phyloP scores from a whole-genome alignment of 2,329 filamentous ascomycete genomes.

The Aspergillus ustus region DNA sequence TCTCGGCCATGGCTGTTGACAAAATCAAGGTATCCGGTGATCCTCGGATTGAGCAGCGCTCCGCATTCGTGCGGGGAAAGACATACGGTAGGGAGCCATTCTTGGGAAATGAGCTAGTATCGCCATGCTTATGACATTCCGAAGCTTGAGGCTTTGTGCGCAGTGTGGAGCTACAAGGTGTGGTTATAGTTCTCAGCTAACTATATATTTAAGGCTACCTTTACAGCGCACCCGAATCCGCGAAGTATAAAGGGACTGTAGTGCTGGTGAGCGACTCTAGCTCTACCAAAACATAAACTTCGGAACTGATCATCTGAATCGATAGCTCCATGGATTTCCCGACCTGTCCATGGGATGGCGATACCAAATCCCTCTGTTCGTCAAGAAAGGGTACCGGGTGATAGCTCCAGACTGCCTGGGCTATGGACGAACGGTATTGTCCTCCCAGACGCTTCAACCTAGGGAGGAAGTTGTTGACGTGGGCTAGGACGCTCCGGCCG shows the following conservation, averaged over 20 bases:
- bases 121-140: not conserved
- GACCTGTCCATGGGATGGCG: slow-evolving; percentile 87
- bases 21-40: slow-evolving; percentile 69
- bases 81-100: slow-evolving; percentile 62
- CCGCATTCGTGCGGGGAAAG: slow-evolving; percentile 67
- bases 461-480: slow-evolving; percentile 38
- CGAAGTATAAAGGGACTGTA: slow-evolving; percentile 55
- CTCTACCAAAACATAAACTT: not conserved
- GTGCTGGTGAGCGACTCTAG: slow-evolving; percentile 52
- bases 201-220: slow-evolving; percentile 53
- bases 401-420: slow-evolving; percentile 86
- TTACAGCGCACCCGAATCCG: slow-evolving; percentile 52
- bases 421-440: slow-evolving; percentile 72
- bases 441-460: not conserved
- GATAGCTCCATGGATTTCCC: slow-evolving; percentile 76
- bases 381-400: slow-evolving; percentile 74
- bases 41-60: slow-evolving; percentile 67
- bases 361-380: slow-evolving; percentile 79
- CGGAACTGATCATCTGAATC: not conserved
- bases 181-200: not conserved
- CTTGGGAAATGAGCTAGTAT: not conserved
- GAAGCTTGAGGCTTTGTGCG: not conserved
- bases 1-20: slow-evolving; percentile 56
- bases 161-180: not conserved
- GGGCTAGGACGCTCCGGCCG: slow-evolving; percentile 62